phyloP scores from a whole-genome alignment of 192 early-diverging fungal genomes.

The Mortierella claussenii region DNA sequence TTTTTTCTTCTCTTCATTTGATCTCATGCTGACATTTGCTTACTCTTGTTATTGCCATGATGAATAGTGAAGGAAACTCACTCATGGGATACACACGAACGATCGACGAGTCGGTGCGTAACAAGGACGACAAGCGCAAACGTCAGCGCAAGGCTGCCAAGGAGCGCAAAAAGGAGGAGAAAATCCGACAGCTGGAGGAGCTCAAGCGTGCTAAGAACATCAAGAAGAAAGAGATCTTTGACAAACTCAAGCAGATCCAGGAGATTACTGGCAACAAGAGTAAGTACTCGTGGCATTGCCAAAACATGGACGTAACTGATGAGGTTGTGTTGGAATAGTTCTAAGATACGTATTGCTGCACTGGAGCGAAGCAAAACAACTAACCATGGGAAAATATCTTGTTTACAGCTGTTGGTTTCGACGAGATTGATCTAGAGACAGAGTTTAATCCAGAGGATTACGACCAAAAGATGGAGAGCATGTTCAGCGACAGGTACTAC shows the following conservation, averaged over 20 bases:
- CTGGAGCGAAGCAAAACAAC: background rate
- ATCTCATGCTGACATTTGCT: background rate
- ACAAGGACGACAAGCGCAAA: conserved; percentile 84
- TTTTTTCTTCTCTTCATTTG: conserved; percentile 3
- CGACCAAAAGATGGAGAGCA: conserved; percentile 84
- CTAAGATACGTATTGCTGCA: background rate
- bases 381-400: conserved; percentile 2
- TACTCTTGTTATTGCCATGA: no score
- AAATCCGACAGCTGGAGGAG: conserved; percentile 79
- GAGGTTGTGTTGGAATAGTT: no score
- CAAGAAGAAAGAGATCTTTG: conserved; percentile 88
- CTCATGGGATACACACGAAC: conserved; percentile 85
- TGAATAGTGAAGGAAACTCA: conserved; percentile 65
- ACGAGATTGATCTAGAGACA: conserved; percentile 85
- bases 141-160: conserved; percentile 74
- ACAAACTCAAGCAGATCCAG: conserved; percentile 86
- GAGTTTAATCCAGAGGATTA: conserved; percentile 93
- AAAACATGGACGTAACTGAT: no score
- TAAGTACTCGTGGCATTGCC: conserved; percentile 12
- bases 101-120: conserved; percentile 83
- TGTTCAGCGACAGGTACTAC: conserved; percentile 84
- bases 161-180: conserved; percentile 80
- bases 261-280: conserved; percentile 81
- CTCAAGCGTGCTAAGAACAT: conserved; percentile 92
- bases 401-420: conserved; percentile 68